A percentile compares a stretch with the other conserved stretches of the same genome.
Evolutionary conservation across 2,329 filamentous ascomycete species (phyloP).

Genomic region (Biscogniauxia sp.): DNA sequence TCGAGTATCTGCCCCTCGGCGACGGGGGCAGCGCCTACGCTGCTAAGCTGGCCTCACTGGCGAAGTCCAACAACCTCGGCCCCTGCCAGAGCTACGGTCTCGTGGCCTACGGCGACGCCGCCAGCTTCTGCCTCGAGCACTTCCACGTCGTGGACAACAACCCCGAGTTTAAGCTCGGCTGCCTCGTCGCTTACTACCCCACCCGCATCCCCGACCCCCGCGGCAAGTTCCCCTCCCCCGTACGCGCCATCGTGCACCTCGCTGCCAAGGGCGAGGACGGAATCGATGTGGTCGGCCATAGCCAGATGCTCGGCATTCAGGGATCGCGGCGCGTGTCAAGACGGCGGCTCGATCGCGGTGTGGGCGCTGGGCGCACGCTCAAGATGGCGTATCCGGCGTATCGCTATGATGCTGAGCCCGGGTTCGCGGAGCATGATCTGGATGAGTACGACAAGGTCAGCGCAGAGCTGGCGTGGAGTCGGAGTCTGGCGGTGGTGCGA

Average conservation of each 20-base stretch:
- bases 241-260: slow-evolving; percentile 41
- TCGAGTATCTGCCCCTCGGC: slow-evolving; percentile 42
- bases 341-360: slow-evolving; percentile 35
- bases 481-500: slow-evolving; percentile 58
- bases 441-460: slow-evolving; percentile 65
- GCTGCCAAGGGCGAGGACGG: slow-evolving; percentile 32
- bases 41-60: slow-evolving; percentile 34
- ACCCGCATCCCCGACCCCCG: slow-evolving; percentile 42
- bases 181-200: slow-evolving; percentile 46
- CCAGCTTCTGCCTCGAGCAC: slow-evolving; percentile 42
- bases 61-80: slow-evolving; percentile 30
- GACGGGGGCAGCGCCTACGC: slow-evolving; percentile 34
- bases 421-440: slow-evolving; percentile 70
- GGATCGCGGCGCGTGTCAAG: slow-evolving; percentile 39
- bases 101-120: slow-evolving; percentile 44
- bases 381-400: slow-evolving; percentile 40
- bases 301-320: slow-evolving; percentile 45
- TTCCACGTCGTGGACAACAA: slow-evolving; percentile 46
- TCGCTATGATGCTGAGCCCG: slow-evolving; percentile 49
- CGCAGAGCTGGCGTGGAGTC: slow-evolving; percentile 66
- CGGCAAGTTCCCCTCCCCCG: slow-evolving; percentile 39
- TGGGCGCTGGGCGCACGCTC: slow-evolving; percentile 37
- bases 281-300: slow-evolving; percentile 40
- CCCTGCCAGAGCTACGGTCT: slow-evolving; percentile 45
- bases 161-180: slow-evolving; percentile 40